Conservation (phyloP, 2,329 filamentous ascomycete genomes). For the Xylaria hypoxylon region DNA sequence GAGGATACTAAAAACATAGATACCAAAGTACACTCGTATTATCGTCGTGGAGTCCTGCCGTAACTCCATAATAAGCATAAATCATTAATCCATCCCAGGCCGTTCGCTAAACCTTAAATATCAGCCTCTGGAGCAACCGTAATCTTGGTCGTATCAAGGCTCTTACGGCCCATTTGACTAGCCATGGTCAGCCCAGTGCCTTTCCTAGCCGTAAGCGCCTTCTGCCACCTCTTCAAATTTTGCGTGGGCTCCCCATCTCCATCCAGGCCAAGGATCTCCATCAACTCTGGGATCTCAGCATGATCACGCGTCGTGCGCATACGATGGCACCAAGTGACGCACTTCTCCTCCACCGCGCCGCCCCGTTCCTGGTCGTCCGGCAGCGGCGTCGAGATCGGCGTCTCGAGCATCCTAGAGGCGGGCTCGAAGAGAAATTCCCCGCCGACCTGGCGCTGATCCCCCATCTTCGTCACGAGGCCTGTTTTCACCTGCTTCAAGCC, state of each 20-base stretch:
- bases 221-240: constrained; percentile 60
- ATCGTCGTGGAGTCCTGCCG: background rate
- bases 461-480: constrained; percentile 71
- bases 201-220: constrained; percentile 62
- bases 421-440: constrained; percentile 84
- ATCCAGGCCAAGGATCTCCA: constrained; percentile 70
- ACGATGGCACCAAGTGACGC: constrained; percentile 81
- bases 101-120: background rate
- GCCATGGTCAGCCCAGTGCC: constrained; percentile 66
- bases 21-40: background rate
- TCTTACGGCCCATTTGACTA: constrained; percentile 60
- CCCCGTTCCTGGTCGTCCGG: constrained; percentile 32
- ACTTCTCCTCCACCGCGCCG: constrained; percentile 61
- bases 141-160: constrained; percentile 46
- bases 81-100: background rate
- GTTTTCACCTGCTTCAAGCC: constrained; percentile 67
- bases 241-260: constrained; percentile 52
- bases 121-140: background rate
- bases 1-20: background rate
- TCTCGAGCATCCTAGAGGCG: constrained; percentile 53
- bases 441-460: constrained; percentile 76
- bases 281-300: constrained; percentile 74
- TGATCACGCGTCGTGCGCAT: constrained; percentile 86
- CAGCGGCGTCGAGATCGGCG: constrained; percentile 59
- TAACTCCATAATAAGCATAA: background rate